Evolutionary conservation across 306 rosid species (phyloP).

Genomic region (Fragaria nilgerrensis): DNA sequence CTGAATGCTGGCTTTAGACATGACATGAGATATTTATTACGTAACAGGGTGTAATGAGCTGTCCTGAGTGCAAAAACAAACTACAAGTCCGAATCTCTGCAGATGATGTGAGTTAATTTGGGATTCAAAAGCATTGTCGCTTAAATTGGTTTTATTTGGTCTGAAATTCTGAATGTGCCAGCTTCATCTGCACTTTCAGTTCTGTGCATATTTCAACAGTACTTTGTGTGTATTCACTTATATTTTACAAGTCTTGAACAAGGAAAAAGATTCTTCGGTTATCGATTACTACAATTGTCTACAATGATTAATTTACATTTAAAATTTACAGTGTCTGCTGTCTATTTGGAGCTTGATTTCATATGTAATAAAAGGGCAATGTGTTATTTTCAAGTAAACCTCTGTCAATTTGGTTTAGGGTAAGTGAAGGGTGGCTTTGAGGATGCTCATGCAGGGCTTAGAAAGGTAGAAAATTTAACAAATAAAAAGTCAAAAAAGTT

Average conservation of each 20-base stretch:
- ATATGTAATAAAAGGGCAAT: not conserved
- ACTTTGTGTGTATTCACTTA: not conserved
- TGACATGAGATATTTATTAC: constrained; percentile 31
- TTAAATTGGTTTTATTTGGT: constrained; percentile 9
- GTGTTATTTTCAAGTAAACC: not conserved
- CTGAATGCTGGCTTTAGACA: constrained; percentile 20
- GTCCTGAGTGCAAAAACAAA: constrained; percentile 90
- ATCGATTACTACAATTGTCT: not conserved
- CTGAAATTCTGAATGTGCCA: not conserved
- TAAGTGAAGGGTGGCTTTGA: not conserved
- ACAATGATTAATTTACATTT: not conserved
- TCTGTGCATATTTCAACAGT: not conserved
- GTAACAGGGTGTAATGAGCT: constrained; percentile 89
- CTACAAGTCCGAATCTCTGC: constrained; percentile 80
- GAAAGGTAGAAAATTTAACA: not conserved
- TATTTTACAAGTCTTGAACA: not conserved
- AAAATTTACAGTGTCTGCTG: not conserved
- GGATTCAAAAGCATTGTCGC: not conserved
- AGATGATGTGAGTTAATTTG: constrained; percentile 73
- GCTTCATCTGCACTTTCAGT: not conserved
- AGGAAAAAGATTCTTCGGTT: not conserved
- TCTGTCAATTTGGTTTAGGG: not conserved
- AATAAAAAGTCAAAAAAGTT: not conserved
- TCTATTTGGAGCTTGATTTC: constrained; percentile 4
- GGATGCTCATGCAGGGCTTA: not conserved